Evolutionary conservation across 805 yeast genomes (phyloP), one percentile per base, ranked within the genome.

Genomic region (Nakazawaea pomicola): DNA sequence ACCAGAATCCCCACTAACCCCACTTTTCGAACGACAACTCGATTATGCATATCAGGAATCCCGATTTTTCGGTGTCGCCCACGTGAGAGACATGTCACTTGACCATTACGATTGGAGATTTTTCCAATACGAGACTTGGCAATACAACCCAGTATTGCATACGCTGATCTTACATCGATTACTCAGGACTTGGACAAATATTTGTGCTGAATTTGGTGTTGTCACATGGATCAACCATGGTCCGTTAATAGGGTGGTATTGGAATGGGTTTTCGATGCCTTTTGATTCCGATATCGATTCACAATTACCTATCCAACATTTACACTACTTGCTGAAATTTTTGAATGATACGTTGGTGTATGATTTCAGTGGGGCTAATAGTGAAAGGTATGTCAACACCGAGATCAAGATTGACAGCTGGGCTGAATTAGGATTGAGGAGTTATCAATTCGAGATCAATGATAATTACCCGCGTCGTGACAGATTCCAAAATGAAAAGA

Each of bases 201-300:
- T 67, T 43, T 47, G 68, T 66, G 43, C 66, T 60, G 43, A 47
- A 59, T 10, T 45, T 62, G 45, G 50, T 4, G 29, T 63, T 10
- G 51, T 49, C 11, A 55, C 66, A 8, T 46, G 54, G 43, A 29
- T 53, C 36, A 47, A 48, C 44, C 44, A 54, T 7, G 56, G 56
- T 10, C 49, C 54, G 11, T 30, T 42, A 21, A 36, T 45, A 7
- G 43, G 44, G n/a, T 54, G 55, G 55, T 66, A 62, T 51, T 67
- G 71, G 70, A 56, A 66, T 47, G 70, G 68, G 2, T 44, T 61
- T 36, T 49, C 59, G 31, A 63, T 68, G 42, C 73, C 74, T 3
- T 68, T 70, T 70, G 74, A 68, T 41, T 56, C 51, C 33, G 73
- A 68, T 50, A 51, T 66, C 27, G 74, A 68, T 48, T 64, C 44